Evolutionary conservation across 129 eudicot species (phyloP), one percentile per base, ranked within the genome.

Genomic region (Lactuca saligna): DNA sequence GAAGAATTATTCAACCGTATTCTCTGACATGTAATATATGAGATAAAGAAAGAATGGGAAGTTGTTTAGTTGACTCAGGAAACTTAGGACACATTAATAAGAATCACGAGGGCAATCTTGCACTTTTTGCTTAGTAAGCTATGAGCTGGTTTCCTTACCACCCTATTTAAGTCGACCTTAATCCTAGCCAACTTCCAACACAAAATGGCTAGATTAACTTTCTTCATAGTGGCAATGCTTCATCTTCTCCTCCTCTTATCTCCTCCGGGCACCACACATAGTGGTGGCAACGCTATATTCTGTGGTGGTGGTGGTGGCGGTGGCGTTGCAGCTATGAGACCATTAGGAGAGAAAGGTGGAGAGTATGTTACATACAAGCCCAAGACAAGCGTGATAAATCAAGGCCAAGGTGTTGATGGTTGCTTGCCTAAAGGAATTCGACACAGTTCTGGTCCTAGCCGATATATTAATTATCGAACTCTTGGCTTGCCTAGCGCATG

Each of bases 391-490:
- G 80, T 37, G 8, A 59, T 38, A 4, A 53, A 32, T 34, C 37
- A 68, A 66, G 86, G 68, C 14, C 74, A 61, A 17, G 79, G 62
- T 8, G 51, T 82, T 10, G 61, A 84, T 54, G 69, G 72, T 44
- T 88, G 95, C 61, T 20, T 82, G 85, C 95, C 95, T 39, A 88
- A 88, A 75, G 95, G 95, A 14, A 29, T 79, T 49, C 69, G 84
- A 29, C 84, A 69, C 32, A 75, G 42, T 14, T 88, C 95, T 60
- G 95, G 82, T 16, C 90, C 95, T 9, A 88, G 95, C 55, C 84
- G 88, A 14, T 88, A 84, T 35, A 84, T 66, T 55, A 88, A 88
- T 58, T 63, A 74, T 68, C 81, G 82, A 12, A 64, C 84, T 49
- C 81, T 82, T 34, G 75, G 79, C 59, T 75, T 84, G 20, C 60